Conservation (phyloP, 1,139 yeast species). For the Debaryomyces psychrophilus region DNA sequence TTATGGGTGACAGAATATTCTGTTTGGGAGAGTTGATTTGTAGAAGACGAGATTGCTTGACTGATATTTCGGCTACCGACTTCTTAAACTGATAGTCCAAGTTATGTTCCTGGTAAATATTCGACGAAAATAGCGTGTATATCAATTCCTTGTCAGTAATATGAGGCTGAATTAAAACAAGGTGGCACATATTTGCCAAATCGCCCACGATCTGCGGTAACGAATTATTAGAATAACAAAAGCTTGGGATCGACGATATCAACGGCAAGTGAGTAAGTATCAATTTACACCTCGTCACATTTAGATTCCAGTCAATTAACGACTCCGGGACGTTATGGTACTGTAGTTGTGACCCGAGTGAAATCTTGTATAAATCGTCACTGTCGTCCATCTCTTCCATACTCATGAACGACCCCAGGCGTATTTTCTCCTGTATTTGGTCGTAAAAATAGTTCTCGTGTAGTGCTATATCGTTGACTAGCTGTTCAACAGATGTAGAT, state of each 20-base stretch:
- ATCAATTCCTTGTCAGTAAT: constrained; percentile 50
- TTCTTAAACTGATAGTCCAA: constrained; percentile 48
- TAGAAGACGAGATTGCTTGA: constrained; percentile 49
- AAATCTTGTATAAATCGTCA: constrained; percentile 40
- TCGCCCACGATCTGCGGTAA: constrained; percentile 51
- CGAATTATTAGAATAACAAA: constrained; percentile 35
- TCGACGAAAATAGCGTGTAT: constrained; percentile 43
- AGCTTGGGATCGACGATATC: constrained; percentile 43
- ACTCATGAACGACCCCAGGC: constrained; percentile 12
- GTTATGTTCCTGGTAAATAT: constrained; percentile 52
- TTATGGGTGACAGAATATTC: constrained; percentile 30
- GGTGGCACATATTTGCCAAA: constrained; percentile 44
- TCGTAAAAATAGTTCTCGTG: constrained; percentile 41
- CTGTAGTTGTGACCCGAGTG: constrained; percentile 43
- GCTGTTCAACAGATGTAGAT: constrained; percentile 48
- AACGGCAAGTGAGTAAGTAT: constrained; percentile 43
- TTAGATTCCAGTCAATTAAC: constrained; percentile 51
- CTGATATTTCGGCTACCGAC: constrained; percentile 56
- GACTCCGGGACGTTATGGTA: constrained; percentile 47
- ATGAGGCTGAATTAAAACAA: constrained; percentile 44
- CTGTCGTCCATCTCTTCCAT: constrained; percentile 22
- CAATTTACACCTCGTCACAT: constrained; percentile 49
- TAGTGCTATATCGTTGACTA: constrained; percentile 46
- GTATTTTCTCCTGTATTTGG: constrained; percentile 13
- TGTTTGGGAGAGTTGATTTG: constrained; percentile 39